Evolutionary conservation across 495 filamentous ascomycete species (phyloP), one percentile per base, ranked within the genome.

Genomic region (Clavariopsis aquatica): DNA sequence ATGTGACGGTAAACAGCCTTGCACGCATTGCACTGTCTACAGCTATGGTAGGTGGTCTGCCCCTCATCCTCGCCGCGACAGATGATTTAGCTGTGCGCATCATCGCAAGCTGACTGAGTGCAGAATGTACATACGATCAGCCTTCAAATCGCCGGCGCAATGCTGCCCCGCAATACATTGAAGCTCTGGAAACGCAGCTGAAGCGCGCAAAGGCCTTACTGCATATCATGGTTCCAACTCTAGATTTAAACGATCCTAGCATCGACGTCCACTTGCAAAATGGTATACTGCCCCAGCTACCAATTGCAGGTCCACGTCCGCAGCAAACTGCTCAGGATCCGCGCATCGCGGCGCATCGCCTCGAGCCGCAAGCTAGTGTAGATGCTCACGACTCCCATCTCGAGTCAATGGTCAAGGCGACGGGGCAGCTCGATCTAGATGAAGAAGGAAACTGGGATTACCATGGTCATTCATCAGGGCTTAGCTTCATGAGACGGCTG

Each of bases 41-140:
- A 96, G 90, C 76, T 98, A 98, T 80, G 94, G 94, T 98, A 83
- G 77, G 84, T 75, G 20, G 63, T 24, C 20, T 29, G 9, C 15
- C 19, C 4, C 34, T 10, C 34, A 8, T 9, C 38, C 19, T 22
- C 34, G 2, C 34, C 38, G 13, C 38, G 6, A 43, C n/a, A 43
- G 3, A 43, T 43, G 13, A 15, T 17, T 43, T 43, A 19, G 27
- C 10, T 6, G 4, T 52, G 29, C 24, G 28, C 34, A 1, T 51
- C 8, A 23, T 29, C 41, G 57, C 64, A 31, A 57, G 58, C 27
- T 60, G 52, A 62, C 54, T 36, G 51, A 15, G 7, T 52, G 49
- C 31, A 98, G 94, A 98, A 62, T 98, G 94, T 75, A 96, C 94
- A 4, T 98, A 96, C 77, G 95, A 98, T 69, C 95, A 98, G 70